A percentile compares a stretch with the other conserved stretches of the same genome.
Evolutionary conservation across 345 rosid genomes (phyloP).

Genomic region (Acer yangbiense): DNA sequence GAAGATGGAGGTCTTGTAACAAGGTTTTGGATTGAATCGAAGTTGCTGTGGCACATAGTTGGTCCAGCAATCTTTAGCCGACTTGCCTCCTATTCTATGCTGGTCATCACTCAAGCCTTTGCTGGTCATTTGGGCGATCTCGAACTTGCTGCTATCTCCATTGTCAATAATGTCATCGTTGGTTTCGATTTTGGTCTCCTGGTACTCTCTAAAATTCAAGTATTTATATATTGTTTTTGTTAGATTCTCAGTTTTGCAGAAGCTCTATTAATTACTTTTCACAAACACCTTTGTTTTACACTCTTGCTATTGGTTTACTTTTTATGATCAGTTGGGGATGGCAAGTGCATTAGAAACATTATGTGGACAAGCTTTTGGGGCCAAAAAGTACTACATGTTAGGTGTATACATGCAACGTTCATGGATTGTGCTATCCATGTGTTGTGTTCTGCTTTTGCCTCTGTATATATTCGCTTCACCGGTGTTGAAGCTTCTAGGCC

Average conservation of each 20-base stretch:
- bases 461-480: conserved; percentile 55
- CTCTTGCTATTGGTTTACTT: neutral
- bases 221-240: neutral
- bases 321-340: conserved; percentile 56
- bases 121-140: conserved; percentile 95
- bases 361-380: conserved; percentile 76
- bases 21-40: conserved; percentile 70
- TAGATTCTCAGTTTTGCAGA: neutral
- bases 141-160: conserved; percentile 90
- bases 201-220: conserved; percentile 38
- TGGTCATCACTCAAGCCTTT: conserved; percentile 90
- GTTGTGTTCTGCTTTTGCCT: conserved; percentile 56
- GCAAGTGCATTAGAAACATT: conserved; percentile 69
- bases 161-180: conserved; percentile 63
- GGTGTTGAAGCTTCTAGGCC: conserved; percentile 61
- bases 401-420: conserved; percentile 80
- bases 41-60: conserved; percentile 82
- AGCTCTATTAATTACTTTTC: no score
- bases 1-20: conserved; percentile 18
- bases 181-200: conserved; percentile 86
- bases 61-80: conserved; percentile 90
- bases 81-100: conserved; percentile 70
- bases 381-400: conserved; percentile 63
- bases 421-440: conserved; percentile 63
- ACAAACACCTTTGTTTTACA: no score